phyloP scores from a whole-genome alignment of 768 basidiomycete genomes.

The Pulveroboletus sp. region DNA sequence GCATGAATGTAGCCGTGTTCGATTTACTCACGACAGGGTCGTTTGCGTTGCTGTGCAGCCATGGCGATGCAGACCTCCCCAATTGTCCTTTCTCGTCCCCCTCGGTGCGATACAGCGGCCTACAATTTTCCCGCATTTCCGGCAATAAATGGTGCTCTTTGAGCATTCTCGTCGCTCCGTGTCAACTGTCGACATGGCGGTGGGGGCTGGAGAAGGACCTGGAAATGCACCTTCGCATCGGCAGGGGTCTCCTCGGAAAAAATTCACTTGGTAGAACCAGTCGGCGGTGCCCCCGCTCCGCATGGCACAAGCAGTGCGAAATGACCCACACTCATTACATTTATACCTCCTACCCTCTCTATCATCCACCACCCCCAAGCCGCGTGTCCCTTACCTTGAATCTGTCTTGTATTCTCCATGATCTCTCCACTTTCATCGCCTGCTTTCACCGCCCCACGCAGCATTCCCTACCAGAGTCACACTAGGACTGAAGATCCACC shows the following conservation, averaged over 20 bases:
- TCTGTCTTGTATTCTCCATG: constrained; percentile 13
- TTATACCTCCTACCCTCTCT: constrained; percentile 21
- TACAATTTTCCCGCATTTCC: too few species aligned
- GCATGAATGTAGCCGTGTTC: not conserved
- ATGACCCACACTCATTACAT: constrained; percentile 18
- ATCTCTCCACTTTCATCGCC: constrained; percentile 11
- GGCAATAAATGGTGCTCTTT: too few species aligned
- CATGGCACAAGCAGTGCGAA: constrained; percentile 26
- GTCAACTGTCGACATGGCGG: not conserved
- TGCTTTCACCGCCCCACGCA: not conserved
- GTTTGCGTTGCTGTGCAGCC: not conserved
- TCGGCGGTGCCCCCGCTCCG: not conserved
- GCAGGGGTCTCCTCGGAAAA: not conserved
- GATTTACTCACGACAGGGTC: constrained; percentile 3
- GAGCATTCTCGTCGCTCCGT: not conserved
- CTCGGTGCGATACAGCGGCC: too few species aligned
- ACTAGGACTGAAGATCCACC: constrained; percentile 11
- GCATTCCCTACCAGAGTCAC: not conserved
- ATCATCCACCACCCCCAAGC: constrained; percentile 6
- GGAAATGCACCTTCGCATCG: not conserved
- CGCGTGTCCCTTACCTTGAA: constrained; percentile 3
- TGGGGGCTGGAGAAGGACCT: not conserved
- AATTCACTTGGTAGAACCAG: constrained; percentile 3
- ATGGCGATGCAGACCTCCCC: constrained; percentile 4
- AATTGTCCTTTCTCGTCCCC: constrained; percentile 13